Evolutionary conservation across 148 eudicot species (phyloP), one percentile per base, ranked within the genome.

Genomic region (Polygonum aviculare): DNA sequence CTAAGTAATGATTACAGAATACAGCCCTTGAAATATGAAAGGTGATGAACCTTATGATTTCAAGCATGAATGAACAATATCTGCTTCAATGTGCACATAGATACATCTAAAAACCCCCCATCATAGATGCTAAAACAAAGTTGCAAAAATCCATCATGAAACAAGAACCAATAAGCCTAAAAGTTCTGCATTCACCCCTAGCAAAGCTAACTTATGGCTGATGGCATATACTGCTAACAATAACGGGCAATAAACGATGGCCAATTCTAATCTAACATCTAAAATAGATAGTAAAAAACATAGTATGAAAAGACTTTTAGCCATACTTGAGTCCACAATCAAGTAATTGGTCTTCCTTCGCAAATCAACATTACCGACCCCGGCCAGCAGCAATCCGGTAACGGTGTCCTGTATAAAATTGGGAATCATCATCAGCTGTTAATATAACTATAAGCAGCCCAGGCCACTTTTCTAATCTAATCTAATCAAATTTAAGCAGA

Each of bases 301-400:
- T 2, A 31, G 12, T 26, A 26, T 11, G 38, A 12, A 3, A 54
- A 54, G 19, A 7, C 26, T 0, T 67, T 67, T 35, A 41, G 16
- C 21, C 91, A 81, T 92, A 94, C 98, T 94, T 78, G 92, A 90
- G 86, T 92, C 98, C 74, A 94, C 98, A 78, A 94, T 90, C 60
- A 94, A 91, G 84, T 92, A 94, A 82, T 94, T 94, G 62, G 98
- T 94, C 85, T 94, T 92, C 90, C 98, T 94, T 76, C 98, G 82
- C 86, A 94, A 78, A 79, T 92, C 97, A 62, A 94, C 97, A 79
- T 92, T 90, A 80, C 98, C 98, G 71, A 94, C 98, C 73, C 98
- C 98, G 82, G 98, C 97, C 52, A 94, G 87, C 77, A 94, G 82
- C 77, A 94, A 85, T 71, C 98, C 98, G 75, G 98, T 94, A n/a